Conservation (phyloP, 805 yeast genomes). For the Grigorovia humatica region DNA sequence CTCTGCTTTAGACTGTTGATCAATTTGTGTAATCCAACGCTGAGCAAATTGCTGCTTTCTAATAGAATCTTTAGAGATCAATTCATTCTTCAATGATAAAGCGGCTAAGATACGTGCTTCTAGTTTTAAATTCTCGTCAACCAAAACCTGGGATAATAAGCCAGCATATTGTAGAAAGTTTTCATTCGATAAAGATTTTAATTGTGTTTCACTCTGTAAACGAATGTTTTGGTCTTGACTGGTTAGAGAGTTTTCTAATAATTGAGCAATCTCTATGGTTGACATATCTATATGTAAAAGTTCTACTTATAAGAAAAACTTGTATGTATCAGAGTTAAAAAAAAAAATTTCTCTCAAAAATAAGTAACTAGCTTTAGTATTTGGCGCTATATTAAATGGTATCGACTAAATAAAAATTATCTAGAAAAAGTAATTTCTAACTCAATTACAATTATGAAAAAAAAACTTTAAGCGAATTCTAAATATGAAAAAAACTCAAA, state of each 20-base stretch:
- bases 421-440: background rate
- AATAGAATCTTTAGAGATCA: constrained; percentile 68
- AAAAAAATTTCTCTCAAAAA: background rate
- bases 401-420: background rate
- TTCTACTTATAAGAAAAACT: background rate
- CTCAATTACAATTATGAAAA: background rate
- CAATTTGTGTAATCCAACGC: constrained; percentile 61
- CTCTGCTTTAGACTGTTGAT: constrained; percentile 41
- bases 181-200: constrained; percentile 57
- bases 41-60: constrained; percentile 49
- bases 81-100: constrained; percentile 74
- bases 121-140: constrained; percentile 48
- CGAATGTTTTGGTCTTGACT: constrained; percentile 57
- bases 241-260: constrained; percentile 72
- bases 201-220: constrained; percentile 67
- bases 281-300: constrained; percentile 13
- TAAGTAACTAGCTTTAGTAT: background rate
- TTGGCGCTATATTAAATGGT: too few species aligned
- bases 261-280: constrained; percentile 45
- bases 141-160: constrained; percentile 59
- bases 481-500: too few species aligned
- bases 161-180: constrained; percentile 69
- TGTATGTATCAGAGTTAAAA: background rate
- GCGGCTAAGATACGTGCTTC: constrained; percentile 93
- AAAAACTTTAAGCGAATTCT: background rate